These are phyloP conservation scores for Lachancea dasiensis DNA, from an alignment of 805 yeast genomes.

Conservation along the genomic window DNA sequence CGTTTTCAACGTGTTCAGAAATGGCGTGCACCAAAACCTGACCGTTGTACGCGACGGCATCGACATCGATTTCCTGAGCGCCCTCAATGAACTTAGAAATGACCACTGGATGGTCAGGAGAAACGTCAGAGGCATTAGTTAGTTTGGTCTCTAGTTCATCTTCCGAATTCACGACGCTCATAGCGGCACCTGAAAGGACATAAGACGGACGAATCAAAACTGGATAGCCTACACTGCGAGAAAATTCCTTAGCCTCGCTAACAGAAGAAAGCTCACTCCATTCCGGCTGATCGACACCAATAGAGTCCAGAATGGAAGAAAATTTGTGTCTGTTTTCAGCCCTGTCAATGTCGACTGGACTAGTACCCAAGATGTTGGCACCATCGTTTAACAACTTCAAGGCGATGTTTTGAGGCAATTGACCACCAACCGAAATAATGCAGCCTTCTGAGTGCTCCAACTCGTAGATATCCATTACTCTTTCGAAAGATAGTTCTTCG, in stretches of 20 bases:
- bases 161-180: constrained; percentile 83
- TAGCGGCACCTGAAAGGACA: constrained; percentile 97
- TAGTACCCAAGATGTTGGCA: constrained; percentile 87
- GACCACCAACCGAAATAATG: constrained; percentile 96
- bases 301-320: constrained; percentile 87
- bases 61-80: constrained; percentile 95
- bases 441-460: constrained; percentile 85
- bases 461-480: constrained; percentile 96
- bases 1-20: constrained; percentile 96
- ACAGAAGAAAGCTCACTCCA: constrained; percentile 94
- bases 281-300: constrained; percentile 92
- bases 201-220: constrained; percentile 97
- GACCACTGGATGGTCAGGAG: constrained; percentile 96
- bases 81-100: constrained; percentile 93
- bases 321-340: constrained; percentile 99
- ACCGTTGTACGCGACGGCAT: constrained; percentile 91
- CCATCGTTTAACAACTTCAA: constrained; percentile 71
- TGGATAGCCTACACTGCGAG: constrained; percentile 84
- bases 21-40: constrained; percentile 88
- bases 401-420: constrained; percentile 96
- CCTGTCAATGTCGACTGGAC: constrained; percentile 90
- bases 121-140: constrained; percentile 83
- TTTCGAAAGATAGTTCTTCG: constrained; percentile 90
- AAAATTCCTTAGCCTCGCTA: constrained; percentile 79
- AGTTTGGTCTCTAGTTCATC: constrained; percentile 77